Percentiles rank a stretch among this genome's conserved stretches.
Evolutionary conservation across 1,284 basidiomycete species (phyloP).

Genomic region (Melampsora medusae): DNA sequence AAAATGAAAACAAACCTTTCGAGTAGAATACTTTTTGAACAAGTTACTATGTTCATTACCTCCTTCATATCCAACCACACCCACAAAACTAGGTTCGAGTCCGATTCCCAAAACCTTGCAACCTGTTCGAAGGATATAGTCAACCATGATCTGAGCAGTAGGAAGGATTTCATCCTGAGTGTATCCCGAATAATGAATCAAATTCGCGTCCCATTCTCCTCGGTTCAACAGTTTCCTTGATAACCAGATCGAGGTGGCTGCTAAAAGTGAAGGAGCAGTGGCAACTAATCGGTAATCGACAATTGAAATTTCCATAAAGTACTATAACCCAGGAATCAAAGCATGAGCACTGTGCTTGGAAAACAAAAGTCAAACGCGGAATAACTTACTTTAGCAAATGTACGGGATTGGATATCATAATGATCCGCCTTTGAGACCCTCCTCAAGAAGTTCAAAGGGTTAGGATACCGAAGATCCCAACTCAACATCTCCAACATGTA

Average conservation of each 20-base stretch:
- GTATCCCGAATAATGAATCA: constrained; percentile 90
- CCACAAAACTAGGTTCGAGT: constrained; percentile 26
- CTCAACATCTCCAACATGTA: constrained; percentile 88
- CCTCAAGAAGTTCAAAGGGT: constrained; percentile 87
- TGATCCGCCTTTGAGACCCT: constrained; percentile 93
- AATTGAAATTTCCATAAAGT: constrained; percentile 82
- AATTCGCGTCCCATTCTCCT: constrained; percentile 81
- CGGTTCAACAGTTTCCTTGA: constrained; percentile 77
- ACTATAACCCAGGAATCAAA: constrained; percentile 54
- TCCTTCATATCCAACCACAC: constrained; percentile 28
- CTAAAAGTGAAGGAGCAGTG: constrained; percentile 77
- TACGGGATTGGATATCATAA: constrained; percentile 85
- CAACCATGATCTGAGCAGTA: constrained; percentile 87
- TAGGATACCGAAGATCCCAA: constrained; percentile 88
- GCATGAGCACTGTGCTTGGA: not conserved
- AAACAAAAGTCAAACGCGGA: not conserved
- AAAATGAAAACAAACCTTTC: constrained; percentile 18
- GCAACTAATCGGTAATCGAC: constrained; percentile 82
- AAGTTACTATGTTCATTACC: constrained; percentile 39
- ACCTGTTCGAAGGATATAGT: constrained; percentile 72
- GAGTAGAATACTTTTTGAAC: constrained; percentile 40
- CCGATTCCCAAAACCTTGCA: constrained; percentile 28
- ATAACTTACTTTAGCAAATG: constrained; percentile 68
- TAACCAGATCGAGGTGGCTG: constrained; percentile 88
- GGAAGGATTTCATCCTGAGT: constrained; percentile 77